Conservation (phyloP, 371 early-diverging fungal genomes). For the Coemansia sp. region DNA sequence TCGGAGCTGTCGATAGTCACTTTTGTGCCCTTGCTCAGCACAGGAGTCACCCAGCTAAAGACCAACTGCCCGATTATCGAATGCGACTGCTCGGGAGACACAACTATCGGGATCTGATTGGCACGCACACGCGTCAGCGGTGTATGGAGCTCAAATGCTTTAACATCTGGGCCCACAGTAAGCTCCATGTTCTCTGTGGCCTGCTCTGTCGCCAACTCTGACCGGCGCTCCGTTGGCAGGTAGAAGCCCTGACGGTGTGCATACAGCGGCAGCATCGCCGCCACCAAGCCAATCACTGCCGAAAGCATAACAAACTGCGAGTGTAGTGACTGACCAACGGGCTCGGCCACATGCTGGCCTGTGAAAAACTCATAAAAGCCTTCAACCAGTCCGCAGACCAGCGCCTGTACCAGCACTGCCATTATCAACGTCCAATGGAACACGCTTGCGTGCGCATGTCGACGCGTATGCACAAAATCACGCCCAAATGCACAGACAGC, state of each 20-base stretch:
- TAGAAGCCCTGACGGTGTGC: slow-evolving; percentile 23
- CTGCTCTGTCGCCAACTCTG: neutral
- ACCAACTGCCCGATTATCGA: slow-evolving; percentile 56
- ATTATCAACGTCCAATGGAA: slow-evolving; percentile 11
- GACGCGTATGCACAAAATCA: neutral
- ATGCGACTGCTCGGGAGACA: slow-evolving; percentile 26
- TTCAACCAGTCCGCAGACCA: slow-evolving; percentile 10
- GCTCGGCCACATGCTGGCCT: slow-evolving; percentile 12
- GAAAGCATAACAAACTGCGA: slow-evolving; percentile 11
- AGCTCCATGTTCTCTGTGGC: slow-evolving; percentile 1
- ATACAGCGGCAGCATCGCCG: slow-evolving; percentile 9
- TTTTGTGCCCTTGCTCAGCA: slow-evolving; percentile 35
- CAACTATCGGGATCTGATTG: slow-evolving; percentile 27
- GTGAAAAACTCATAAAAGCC: slow-evolving; percentile 19
- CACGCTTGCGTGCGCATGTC: neutral
- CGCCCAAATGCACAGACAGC: neutral
- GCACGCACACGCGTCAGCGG: slow-evolving; percentile 22
- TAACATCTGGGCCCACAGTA: neutral
- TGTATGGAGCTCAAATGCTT: slow-evolving; percentile 27
- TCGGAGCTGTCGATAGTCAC: slow-evolving; percentile 32
- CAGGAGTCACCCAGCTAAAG: slow-evolving; percentile 50
- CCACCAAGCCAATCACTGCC: neutral
- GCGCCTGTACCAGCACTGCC: slow-evolving; percentile 7
- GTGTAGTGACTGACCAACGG: slow-evolving; percentile 8
- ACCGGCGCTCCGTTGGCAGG: slow-evolving; percentile 14